A percentile compares a stretch with the other conserved stretches of the same genome.
These are phyloP conservation scores for Pichia cabralensis DNA, from an alignment of 805 yeast species.

Conservation along the genomic window DNA sequence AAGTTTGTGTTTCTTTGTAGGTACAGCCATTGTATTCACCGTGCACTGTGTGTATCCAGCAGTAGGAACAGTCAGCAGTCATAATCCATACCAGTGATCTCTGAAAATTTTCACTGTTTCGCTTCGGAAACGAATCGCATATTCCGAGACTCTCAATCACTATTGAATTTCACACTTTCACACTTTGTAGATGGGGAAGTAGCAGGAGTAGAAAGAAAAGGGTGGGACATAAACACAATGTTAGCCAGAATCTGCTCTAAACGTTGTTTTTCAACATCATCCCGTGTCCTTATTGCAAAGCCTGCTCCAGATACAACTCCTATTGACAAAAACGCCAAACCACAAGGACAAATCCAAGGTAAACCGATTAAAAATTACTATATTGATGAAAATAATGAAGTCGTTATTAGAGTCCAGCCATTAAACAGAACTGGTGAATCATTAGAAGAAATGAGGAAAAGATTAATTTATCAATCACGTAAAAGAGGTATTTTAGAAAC, in stretches of 20 bases:
- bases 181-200: background rate
- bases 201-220: no score
- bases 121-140: no score
- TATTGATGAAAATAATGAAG: conserved; percentile 29
- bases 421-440: conserved; percentile 67
- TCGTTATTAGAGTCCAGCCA: conserved; percentile 66
- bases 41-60: no score
- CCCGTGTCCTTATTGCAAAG: background rate
- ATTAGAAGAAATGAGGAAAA: conserved; percentile 67
- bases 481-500: conserved; percentile 94
- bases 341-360: conserved; percentile 14
- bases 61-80: no score
- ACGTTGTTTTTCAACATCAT: background rate
- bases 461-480: conserved; percentile 82
- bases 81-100: no score
- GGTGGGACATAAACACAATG: no score
- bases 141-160: no score
- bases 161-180: no score
- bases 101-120: no score
- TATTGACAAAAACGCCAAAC: conserved; percentile 7
- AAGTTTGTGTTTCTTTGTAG: conserved; percentile 8
- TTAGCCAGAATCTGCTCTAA: no score
- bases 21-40: no score
- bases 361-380: conserved; percentile 15
- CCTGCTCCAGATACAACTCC: conserved; percentile 8